phyloP scores from a whole-genome alignment of 208 protist genomes.

The Entamoeba moshkovskii region DNA sequence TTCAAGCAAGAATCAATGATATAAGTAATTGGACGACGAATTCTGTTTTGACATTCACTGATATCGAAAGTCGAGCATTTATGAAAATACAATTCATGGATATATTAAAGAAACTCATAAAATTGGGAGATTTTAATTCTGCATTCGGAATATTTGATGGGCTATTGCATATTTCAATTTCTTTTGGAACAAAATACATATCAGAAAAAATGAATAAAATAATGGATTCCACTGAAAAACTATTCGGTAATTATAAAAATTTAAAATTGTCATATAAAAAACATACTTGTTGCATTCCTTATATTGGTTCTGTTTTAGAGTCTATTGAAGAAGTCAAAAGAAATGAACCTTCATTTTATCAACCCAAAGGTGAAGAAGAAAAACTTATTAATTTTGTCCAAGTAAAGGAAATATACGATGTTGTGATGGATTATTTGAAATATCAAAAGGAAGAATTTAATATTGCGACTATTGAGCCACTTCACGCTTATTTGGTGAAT shows the following conservation, averaged over 20 bases:
- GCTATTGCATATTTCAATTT: not conserved
- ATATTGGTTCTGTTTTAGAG: not conserved
- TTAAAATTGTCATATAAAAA: not conserved
- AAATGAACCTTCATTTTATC: not conserved
- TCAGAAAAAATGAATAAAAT: not conserved
- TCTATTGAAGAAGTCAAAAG: not conserved
- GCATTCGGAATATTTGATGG: not conserved
- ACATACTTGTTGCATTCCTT: not conserved
- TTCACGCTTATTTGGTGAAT: not conserved
- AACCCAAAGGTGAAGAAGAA: not conserved
- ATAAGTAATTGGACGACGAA: not conserved
- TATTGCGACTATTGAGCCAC: not conserved
- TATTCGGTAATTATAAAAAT: not conserved
- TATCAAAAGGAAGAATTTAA: not conserved
- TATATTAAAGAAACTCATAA: not conserved
- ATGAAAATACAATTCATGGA: not conserved
- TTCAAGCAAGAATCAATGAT: not conserved
- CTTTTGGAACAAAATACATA: not conserved
- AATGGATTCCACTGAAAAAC: not conserved
- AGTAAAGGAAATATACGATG: not conserved
- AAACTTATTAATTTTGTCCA: not conserved
- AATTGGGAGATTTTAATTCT: not conserved
- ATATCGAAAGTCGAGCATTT: not conserved
- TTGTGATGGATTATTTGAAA: not conserved
- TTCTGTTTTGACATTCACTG: not conserved